Evolutionary conservation across 345 rosid species (phyloP).

Genomic region (Gossypium raimondii): DNA sequence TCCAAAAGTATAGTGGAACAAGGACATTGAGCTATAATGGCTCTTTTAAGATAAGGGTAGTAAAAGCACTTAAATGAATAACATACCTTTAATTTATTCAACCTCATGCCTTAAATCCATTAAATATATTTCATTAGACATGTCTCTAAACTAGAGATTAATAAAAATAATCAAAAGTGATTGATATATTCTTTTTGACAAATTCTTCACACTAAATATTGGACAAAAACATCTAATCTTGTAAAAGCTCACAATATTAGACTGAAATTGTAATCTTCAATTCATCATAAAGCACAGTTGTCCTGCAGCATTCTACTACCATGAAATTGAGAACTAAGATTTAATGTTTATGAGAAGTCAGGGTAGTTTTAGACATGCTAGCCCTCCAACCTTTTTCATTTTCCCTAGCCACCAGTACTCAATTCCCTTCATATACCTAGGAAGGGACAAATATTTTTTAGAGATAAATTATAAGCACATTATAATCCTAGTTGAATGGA

Average conservation of each 20-base stretch:
- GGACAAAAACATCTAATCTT: background rate
- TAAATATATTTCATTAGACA: background rate
- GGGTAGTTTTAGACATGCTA: background rate
- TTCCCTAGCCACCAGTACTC: background rate
- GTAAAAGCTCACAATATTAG: background rate
- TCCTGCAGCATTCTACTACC: background rate
- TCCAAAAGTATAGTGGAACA: background rate
- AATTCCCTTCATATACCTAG: background rate
- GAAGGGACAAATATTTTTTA: background rate
- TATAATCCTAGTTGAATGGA: background rate
- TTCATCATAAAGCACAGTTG: background rate
- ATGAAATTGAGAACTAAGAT: background rate
- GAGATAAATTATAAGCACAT: background rate
- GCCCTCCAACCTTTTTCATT: background rate
- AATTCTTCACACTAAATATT: conserved; percentile 1
- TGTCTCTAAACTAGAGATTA: conserved; percentile 3
- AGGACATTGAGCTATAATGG: background rate
- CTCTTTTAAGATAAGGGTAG: background rate
- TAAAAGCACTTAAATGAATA: background rate
- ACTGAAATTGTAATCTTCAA: background rate
- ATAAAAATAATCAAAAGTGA: background rate
- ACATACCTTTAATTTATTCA: background rate
- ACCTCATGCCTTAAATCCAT: background rate
- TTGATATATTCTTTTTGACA: background rate
- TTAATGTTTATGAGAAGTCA: background rate